Evolutionary conservation across 2,329 filamentous ascomycete genomes (phyloP), one percentile per base, ranked within the genome.

Genomic region (Xylariomycetidae sp.): DNA sequence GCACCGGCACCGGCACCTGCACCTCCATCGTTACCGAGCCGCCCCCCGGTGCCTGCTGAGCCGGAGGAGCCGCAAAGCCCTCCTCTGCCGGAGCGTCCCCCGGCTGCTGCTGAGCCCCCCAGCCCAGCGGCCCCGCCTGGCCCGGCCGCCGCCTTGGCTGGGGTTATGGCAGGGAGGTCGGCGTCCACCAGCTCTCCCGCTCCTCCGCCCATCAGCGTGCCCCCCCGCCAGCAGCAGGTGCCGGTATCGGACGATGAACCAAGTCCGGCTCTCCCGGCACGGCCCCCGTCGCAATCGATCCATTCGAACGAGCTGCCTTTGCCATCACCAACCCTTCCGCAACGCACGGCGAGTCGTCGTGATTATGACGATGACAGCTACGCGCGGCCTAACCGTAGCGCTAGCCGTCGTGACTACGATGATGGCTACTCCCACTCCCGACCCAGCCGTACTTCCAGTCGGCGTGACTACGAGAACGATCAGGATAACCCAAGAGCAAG

Each of bases 201-300:
- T 6, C 67, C 74, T 7, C 70, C 73, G 19, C 67, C 74, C n/a
- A 67, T 70, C 28, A 52, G 62, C 23, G 57, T 63, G 29, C 60
- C 68, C 4, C 59, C 63, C 25, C 64, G 72, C 43, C 67, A 72
- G 39, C 68, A 76, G 45, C 74, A 76, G 43, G 74, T 76, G 1
- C 74, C 79, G 14, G 79, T 78, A 38, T 79, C 79, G 4, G 82
- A 87, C 40, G 76, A 82, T 22, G 72, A 74, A 37, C 75, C 77
- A 29, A 62, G 66, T 24, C 64, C 64, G 12, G 56, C 59, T 19
- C 46, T 69, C 19, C 65, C 66, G 10, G 39, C 24, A 1, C 52
- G 57, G n/a, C 55, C 53, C 17, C 46, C 53, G 13, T 50, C 56
- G 9, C 43, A 49, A 22, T 50, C 49, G 12, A 39, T 35, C 5